Evolutionary conservation across 129 eudicot genomes (phyloP), one percentile per base, ranked within the genome.

Genomic region (Escallonia rubra): DNA sequence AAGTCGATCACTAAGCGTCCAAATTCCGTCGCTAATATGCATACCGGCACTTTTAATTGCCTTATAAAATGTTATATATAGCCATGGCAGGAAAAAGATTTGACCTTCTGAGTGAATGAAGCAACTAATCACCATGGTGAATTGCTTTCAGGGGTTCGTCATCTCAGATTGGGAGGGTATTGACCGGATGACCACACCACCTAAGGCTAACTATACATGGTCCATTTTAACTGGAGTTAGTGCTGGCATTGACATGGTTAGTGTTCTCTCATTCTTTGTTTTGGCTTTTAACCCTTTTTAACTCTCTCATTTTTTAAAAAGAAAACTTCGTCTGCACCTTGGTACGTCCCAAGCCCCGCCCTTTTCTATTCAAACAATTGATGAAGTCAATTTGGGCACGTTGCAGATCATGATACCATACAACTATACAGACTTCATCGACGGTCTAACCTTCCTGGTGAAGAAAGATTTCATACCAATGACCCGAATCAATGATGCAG

Each of bases 231-330:
- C 84, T 39, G 83, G 90, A 14, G 49, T 90, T 58, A 45, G 54
- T 39, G 95, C 96, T 57, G 95, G 95, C 78, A 80, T 88, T 64
- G 96, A 88, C 72, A 88, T 88, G 96, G 96, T 88, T 8, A 49
- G 88, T 81, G 56, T 16, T 23, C 34, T 23, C 34, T 23, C 34
- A 23, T 23, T 23, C 34, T 23, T 23, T 23, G 34, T 23, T 23
- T 23, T 23, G 34, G 34, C 34, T 23, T 23, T 23, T 23, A 23
- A 23, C 34, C 34, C 34, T 23, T 23, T 23, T 23, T 23, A 23
- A 23, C 34, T 23, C 34, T 23, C 34, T 23, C 34, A 23, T 23
- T 23, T 1, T 23, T 23, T 0, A 23, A 23, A 23, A 23, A 23
- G 34, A 23, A 23, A 23, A 23, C 34, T 23, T 23, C 34, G 34